Evolutionary conservation across 2,329 filamentous ascomycete species (phyloP).

Genomic region (Fusarium virguliforme): DNA sequence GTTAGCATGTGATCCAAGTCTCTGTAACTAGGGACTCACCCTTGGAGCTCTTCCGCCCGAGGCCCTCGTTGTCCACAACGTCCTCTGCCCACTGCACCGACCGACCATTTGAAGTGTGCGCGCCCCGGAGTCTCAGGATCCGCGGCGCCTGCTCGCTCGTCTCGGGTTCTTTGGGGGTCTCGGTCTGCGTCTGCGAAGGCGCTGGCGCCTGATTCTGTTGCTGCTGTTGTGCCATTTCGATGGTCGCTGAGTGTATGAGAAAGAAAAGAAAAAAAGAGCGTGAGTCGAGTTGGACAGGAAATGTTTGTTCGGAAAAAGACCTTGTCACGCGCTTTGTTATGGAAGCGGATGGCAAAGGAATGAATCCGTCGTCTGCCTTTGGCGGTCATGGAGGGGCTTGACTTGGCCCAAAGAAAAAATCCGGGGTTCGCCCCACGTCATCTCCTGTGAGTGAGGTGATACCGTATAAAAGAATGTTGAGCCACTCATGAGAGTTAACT

Average conservation of each 20-base stretch:
- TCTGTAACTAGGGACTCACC: constrained; percentile 66
- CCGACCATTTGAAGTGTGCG: constrained; percentile 63
- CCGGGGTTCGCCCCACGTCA: constrained; percentile 43
- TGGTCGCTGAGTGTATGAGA: background rate
- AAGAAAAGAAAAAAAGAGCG: background rate
- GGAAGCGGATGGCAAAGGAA: constrained; percentile 38
- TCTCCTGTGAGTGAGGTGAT: constrained; percentile 29
- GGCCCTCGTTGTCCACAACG: constrained; percentile 94
- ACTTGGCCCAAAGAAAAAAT: constrained; percentile 31
- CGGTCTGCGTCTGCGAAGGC: constrained; percentile 56
- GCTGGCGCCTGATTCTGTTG: constrained; percentile 49
- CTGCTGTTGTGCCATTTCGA: constrained; percentile 54
- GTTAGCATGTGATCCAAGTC: constrained; percentile 5
- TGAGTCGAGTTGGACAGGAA: background rate
- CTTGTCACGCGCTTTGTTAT: constrained; percentile 35
- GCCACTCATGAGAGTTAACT: background rate
- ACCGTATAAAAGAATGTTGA: background rate
- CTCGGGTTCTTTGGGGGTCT: constrained; percentile 49
- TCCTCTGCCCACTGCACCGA: constrained; percentile 93
- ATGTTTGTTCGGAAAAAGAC: background rate
- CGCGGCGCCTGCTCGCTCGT: constrained; percentile 52
- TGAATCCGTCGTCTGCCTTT: constrained; percentile 29
- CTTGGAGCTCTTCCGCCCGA: constrained; percentile 96
- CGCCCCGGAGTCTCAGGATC: constrained; percentile 69
- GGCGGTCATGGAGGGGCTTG: constrained; percentile 37